Evolutionary conservation across 139 green algal genomes (phyloP).

Genomic region (Coelastrella sp.): DNA sequence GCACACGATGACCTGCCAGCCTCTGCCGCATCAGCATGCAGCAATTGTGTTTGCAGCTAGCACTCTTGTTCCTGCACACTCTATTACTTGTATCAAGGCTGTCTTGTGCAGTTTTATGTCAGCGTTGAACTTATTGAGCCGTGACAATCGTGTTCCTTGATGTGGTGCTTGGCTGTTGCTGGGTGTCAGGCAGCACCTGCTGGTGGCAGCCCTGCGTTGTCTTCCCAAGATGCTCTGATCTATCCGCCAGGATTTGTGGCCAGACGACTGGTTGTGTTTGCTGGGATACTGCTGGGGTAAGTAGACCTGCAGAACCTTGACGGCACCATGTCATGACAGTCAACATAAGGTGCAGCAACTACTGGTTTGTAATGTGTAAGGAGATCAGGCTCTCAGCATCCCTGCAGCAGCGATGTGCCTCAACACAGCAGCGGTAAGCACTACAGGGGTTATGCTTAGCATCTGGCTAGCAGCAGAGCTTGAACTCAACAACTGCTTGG

Average conservation of each 20-base stretch:
- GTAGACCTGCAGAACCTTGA: neutral
- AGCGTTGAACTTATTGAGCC: too few species aligned
- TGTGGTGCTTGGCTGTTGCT: neutral
- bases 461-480: too few species aligned
- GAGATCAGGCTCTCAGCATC: too few species aligned
- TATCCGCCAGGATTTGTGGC: slow-evolving; percentile 56
- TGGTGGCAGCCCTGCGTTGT: neutral
- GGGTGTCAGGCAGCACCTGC: neutral
- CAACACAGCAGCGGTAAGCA: too few species aligned
- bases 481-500: neutral
- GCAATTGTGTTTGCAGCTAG: neutral
- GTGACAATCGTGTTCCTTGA: too few species aligned
- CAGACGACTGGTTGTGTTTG: slow-evolving; percentile 63
- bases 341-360: too few species aligned
- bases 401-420: too few species aligned
- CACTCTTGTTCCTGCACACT: too few species aligned
- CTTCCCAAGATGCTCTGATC: neutral
- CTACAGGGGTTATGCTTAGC: too few species aligned
- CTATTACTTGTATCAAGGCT: too few species aligned
- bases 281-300: slow-evolving; percentile 60
- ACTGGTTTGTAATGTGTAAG: too few species aligned
- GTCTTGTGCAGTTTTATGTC: too few species aligned
- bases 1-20: neutral
- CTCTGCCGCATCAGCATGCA: neutral
- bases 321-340: neutral